Evolutionary conservation across 2,329 filamentous ascomycete genomes (phyloP).

Genomic region (Arthrobotrys sinensis): DNA sequence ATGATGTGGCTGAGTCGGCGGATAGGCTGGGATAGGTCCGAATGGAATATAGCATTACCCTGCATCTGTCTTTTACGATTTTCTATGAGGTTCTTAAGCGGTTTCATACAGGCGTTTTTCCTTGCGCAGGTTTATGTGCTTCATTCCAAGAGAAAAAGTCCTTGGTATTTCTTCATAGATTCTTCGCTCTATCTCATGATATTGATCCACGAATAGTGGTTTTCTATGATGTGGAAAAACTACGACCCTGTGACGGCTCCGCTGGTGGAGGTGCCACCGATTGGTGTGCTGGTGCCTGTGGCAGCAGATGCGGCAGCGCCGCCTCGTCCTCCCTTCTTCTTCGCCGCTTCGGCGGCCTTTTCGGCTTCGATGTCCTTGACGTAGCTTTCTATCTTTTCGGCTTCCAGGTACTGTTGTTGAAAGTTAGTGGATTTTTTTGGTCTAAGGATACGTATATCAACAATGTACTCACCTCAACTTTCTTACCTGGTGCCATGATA

Average conservation of each 20-base stretch:
- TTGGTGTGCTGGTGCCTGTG: slow-evolving; percentile 67
- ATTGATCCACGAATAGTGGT: slow-evolving; percentile 12
- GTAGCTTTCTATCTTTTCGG: slow-evolving; percentile 95
- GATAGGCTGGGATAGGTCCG: slow-evolving; percentile 55
- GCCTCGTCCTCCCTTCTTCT: slow-evolving; percentile 87
- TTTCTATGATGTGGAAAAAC: slow-evolving; percentile 18
- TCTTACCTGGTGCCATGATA: slow-evolving; percentile 93
- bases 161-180: slow-evolving; percentile 30
- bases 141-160: slow-evolving; percentile 13
- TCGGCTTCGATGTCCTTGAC: slow-evolving; percentile 99
- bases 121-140: slow-evolving; percentile 5
- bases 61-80: not conserved
- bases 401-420: slow-evolving; percentile 76
- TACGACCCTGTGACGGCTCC: slow-evolving; percentile 41
- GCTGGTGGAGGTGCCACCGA: slow-evolving; percentile 19
- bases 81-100: slow-evolving; percentile 35
- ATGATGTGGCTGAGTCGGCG: slow-evolving; percentile 62
- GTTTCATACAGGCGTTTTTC: slow-evolving; percentile 45
- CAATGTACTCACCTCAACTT: slow-evolving; percentile 74
- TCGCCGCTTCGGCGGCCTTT: slow-evolving; percentile 98
- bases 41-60: not conserved
- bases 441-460: not conserved
- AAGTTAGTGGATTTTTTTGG: slow-evolving; percentile 2
- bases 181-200: slow-evolving; percentile 10
- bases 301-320: slow-evolving; percentile 64